Evolutionary conservation across 2,329 filamentous ascomycete genomes (phyloP).

Genomic region (Alternaria hordeiaustralica): DNA sequence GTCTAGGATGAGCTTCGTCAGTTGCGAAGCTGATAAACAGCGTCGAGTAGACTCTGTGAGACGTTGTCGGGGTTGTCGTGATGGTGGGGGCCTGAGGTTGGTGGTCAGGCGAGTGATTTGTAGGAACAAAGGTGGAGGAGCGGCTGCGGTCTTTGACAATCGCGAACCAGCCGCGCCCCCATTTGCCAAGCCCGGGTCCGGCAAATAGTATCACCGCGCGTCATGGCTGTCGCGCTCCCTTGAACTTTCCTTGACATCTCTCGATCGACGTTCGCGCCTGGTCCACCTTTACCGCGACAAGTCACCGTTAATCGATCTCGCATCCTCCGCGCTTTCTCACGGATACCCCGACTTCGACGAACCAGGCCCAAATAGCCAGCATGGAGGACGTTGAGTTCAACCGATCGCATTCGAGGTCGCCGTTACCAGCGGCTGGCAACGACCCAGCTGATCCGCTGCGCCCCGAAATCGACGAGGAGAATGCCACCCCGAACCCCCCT

Average conservation of each 20-base stretch:
- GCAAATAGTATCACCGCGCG: constrained; percentile 26
- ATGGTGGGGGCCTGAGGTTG: constrained; percentile 5
- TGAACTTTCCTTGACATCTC: constrained; percentile 18
- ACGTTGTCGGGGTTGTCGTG: not conserved
- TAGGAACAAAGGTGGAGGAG: constrained; percentile 8
- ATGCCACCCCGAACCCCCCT: constrained; percentile 53
- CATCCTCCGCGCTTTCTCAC: not conserved
- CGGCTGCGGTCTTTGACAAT: constrained; percentile 7
- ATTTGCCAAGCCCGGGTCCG: constrained; percentile 18
- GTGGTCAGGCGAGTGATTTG: constrained; percentile 8
- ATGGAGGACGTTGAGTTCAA: constrained; percentile 54
- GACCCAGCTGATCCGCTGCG: constrained; percentile 55
- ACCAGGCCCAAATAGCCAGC: not conserved
- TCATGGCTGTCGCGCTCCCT: constrained; percentile 30
- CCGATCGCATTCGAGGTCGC: constrained; percentile 48
- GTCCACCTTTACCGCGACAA: not conserved
- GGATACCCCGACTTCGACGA: not conserved
- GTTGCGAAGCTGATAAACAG: not conserved
- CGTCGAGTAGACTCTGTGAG: not conserved
- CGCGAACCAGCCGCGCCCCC: not conserved
- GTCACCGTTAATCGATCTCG: not conserved
- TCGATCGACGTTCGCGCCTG: constrained; percentile 9
- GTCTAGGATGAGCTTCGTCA: constrained; percentile 1
- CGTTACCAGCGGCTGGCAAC: constrained; percentile 55
- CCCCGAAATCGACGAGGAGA: constrained; percentile 58